Evolutionary conservation across 768 basidiomycete species (phyloP), one percentile per base, ranked within the genome.

Genomic region (Lactarius akahatsu): DNA sequence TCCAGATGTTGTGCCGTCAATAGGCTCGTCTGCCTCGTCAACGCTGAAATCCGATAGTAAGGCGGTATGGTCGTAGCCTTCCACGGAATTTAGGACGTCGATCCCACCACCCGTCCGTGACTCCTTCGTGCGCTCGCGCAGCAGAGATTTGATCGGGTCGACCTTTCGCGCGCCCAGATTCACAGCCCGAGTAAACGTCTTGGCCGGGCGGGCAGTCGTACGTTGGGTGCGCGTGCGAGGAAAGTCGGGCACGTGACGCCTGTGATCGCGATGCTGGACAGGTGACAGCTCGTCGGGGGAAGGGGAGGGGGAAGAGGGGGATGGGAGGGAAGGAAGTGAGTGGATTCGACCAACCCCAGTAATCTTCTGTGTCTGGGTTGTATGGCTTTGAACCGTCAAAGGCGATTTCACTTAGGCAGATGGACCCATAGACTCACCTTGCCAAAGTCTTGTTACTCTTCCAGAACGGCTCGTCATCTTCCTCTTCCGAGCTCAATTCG

Each of bases 401-500:
- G 20, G 55, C n/a, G 0, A n/a, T 40, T 50, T 11, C 23, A 13
- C n/a, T n/a, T 18, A 7, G 50, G 15, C 20, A 11, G 13, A 47
- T 50, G 34, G 32, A 36, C 18, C n/a, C 10, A 34, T 23, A n/a
- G 13, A 43, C 66, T 63, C 41, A 63, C 66, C 62, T 10, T 9
- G 58, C 6, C 43, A 41, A 38, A 13, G 18, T 18, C 15, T 56
- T 59, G 34, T 18, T 32, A n/a, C 52, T 56, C 54, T 67, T 67
- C 66, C 62, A 67, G n/a, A 67, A 67, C 1, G 66, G 66, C 26
- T 63, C 58, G 30, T 67, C 66, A 11, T 63, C 62, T 30, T 73
- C 72, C 41, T 68, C 69, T 16, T 71, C 73, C 8, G 64, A 68
- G 20, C 58, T 67, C 38, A 76, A 71, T 52, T 74, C 72, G n/a